Evolutionary conservation across 192 early-diverging fungal species (phyloP).

Genomic region (Coemansia sp.): DNA sequence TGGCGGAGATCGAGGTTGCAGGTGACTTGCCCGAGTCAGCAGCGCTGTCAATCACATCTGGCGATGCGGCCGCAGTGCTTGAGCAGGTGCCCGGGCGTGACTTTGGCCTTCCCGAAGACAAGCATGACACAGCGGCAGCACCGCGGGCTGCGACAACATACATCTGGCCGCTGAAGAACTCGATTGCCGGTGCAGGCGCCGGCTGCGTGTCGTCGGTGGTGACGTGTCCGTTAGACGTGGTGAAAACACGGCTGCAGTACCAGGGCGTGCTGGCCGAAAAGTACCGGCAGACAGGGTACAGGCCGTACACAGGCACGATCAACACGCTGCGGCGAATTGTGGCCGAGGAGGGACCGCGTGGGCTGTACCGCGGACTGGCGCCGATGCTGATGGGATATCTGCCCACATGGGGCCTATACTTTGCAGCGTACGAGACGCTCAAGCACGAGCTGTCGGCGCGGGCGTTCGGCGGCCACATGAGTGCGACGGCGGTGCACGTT

Average conservation of each 20-base stretch:
- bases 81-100: background rate
- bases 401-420: constrained; percentile 91
- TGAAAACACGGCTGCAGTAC: constrained; percentile 93
- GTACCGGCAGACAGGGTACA: constrained; percentile 21
- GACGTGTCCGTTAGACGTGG: constrained; percentile 90
- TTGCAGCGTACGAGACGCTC: constrained; percentile 81
- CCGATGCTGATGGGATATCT: constrained; percentile 87
- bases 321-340: constrained; percentile 71
- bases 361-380: constrained; percentile 86
- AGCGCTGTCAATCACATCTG: constrained; percentile 5
- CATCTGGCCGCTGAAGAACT: constrained; percentile 60
- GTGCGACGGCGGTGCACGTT: constrained; percentile 67
- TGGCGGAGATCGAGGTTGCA: constrained; percentile 23
- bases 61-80: background rate
- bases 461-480: background rate
- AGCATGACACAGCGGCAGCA: background rate
- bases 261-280: constrained; percentile 54
- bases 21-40: constrained; percentile 29
- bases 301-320: constrained; percentile 52
- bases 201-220: constrained; percentile 79
- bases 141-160: background rate
- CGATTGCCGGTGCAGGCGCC: constrained; percentile 79
- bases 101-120: background rate
- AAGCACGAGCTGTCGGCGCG: constrained; percentile 55
- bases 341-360: constrained; percentile 78